phyloP scores from a whole-genome alignment of 177 flowering plant species.

The Vitis hybrid region DNA sequence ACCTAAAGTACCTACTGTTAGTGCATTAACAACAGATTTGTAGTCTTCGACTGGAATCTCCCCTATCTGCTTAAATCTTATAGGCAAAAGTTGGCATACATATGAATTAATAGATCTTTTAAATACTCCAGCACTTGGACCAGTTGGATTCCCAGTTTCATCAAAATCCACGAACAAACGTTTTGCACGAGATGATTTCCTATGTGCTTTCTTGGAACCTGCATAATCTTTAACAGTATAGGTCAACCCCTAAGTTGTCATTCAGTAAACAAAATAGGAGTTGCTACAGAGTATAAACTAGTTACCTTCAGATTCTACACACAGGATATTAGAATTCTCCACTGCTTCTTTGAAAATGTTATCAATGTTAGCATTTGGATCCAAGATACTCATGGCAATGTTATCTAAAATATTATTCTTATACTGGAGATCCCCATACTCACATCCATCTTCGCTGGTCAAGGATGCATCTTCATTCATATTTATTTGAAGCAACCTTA shows the following conservation, averaged over 20 bases:
- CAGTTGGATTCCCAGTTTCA: conserved; percentile 26
- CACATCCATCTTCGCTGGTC: conserved; percentile 19
- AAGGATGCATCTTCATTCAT: conserved; percentile 33
- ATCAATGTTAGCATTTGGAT: conserved; percentile 24
- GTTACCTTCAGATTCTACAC: conserved; percentile 17
- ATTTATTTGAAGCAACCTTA: conserved; percentile 24
- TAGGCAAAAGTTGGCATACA: conserved; percentile 28
- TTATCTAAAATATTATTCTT: conserved; percentile 26
- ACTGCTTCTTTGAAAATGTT: conserved; percentile 33
- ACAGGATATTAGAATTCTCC: conserved; percentile 19
- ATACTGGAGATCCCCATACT: conserved; percentile 23
- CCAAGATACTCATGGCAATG: conserved; percentile 26
- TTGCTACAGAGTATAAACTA: not conserved
- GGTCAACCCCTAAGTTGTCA: too few species aligned
- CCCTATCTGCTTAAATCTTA: conserved; percentile 31
- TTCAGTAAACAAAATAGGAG: too few species aligned
- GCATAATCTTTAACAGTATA: not conserved
- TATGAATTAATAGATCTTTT: conserved; percentile 32
- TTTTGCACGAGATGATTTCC: conserved; percentile 9
- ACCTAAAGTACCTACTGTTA: conserved; percentile 26
- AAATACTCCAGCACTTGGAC: conserved; percentile 31
- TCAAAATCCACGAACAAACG: conserved; percentile 30
- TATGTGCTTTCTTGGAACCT: conserved; percentile 22
- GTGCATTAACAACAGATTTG: conserved; percentile 19
- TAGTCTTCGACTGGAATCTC: conserved; percentile 31